A percentile compares a stretch with the other conserved stretches of the same genome.
phyloP scores from a whole-genome alignment of 306 rosid species.

The Trifolium pratense region DNA sequence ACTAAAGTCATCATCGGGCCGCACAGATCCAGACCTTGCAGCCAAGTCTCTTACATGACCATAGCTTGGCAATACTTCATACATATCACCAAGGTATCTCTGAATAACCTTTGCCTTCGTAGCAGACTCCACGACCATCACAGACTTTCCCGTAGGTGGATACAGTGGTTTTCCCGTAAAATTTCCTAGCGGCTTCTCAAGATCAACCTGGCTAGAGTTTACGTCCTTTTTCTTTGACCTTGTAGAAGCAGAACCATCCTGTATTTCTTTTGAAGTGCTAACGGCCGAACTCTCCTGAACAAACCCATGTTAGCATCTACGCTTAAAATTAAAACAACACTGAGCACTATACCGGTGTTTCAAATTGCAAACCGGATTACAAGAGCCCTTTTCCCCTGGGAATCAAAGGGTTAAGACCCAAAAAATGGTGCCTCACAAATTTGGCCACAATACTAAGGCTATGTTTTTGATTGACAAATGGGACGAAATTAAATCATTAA shows the following conservation, averaged over 20 bases:
- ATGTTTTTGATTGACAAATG: neutral
- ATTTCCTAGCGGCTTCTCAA: slow-evolving; percentile 48
- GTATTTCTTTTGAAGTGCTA: slow-evolving; percentile 43
- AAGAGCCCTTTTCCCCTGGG: neutral
- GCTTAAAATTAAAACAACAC: too few relatives aligned
- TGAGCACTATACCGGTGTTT: neutral
- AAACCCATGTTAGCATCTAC: slow-evolving; percentile 53
- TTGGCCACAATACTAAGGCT: neutral
- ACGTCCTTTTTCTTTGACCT: slow-evolving; percentile 56
- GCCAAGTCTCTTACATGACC: slow-evolving; percentile 99
- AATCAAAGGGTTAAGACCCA: neutral
- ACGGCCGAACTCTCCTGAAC: slow-evolving; percentile 56
- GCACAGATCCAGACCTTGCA: slow-evolving; percentile 94
- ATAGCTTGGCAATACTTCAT: slow-evolving; percentile 94
- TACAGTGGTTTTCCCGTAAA: slow-evolving; percentile 56
- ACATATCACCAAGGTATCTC: slow-evolving; percentile 88
- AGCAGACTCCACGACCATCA: slow-evolving; percentile 89
- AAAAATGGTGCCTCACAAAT: neutral
- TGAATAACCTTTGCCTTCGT: slow-evolving; percentile 94
- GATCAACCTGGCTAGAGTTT: slow-evolving; percentile 45
- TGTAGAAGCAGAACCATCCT: slow-evolving; percentile 48
- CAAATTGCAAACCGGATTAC: neutral
- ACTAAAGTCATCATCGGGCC: slow-evolving; percentile 96
- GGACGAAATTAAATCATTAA: slow-evolving; percentile 5
- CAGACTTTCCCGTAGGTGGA: slow-evolving; percentile 82